Evolutionary conservation across 495 filamentous ascomycete species (phyloP).

Genomic region (Penicillium simplicissimum): DNA sequence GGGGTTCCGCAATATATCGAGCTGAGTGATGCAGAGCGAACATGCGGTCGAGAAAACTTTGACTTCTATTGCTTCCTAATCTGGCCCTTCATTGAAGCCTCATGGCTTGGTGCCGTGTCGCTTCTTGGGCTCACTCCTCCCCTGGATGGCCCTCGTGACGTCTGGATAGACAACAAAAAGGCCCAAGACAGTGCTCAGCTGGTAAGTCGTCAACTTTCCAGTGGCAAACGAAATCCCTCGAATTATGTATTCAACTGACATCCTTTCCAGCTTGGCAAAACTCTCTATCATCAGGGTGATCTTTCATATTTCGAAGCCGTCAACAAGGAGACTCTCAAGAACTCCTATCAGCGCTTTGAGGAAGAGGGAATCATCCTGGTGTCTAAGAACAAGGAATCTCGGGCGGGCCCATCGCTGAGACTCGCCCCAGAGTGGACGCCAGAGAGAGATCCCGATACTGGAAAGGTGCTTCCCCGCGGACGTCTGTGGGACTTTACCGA

Average conservation of each 20-base stretch:
- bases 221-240: neutral
- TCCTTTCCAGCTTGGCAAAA: slow-evolving; percentile 76
- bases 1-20: slow-evolving; percentile 64
- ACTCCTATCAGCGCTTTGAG: slow-evolving; percentile 82
- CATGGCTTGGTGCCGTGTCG: slow-evolving; percentile 86
- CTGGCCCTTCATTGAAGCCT: slow-evolving; percentile 95
- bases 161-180: slow-evolving; percentile 77
- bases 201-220: slow-evolving; percentile 45
- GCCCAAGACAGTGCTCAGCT: slow-evolving; percentile 82
- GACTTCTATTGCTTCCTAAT: slow-evolving; percentile 98
- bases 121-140: slow-evolving; percentile 84
- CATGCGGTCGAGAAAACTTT: slow-evolving; percentile 83
- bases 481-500: slow-evolving; percentile 89
- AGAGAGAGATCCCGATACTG: slow-evolving; percentile 58
- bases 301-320: slow-evolving; percentile 96
- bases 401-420: slow-evolving; percentile 57
- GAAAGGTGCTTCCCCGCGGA: slow-evolving; percentile 65
- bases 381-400: slow-evolving; percentile 59
- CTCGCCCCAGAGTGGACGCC: slow-evolving; percentile 81
- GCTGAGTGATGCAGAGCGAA: slow-evolving; percentile 72
- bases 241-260: slow-evolving; percentile 21
- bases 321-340: slow-evolving; percentile 95
- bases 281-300: slow-evolving; percentile 95
- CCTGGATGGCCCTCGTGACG: slow-evolving; percentile 53
- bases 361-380: slow-evolving; percentile 87